Evolutionary conservation across 208 protist genomes (phyloP).

Genomic region (Porcisia hertigi): DNA sequence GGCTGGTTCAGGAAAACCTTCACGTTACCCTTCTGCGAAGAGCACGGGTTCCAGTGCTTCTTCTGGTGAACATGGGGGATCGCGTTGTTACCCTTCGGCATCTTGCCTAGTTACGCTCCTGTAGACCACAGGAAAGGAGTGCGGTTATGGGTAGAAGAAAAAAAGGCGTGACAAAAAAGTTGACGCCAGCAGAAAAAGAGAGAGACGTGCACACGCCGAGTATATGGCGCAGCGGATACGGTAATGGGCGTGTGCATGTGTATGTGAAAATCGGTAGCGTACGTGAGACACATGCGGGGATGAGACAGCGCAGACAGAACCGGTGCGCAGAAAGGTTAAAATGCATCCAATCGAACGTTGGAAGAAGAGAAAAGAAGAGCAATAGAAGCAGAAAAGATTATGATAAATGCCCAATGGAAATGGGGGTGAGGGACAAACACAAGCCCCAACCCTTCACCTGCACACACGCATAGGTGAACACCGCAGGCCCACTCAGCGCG

Average conservation of each 20-base stretch:
- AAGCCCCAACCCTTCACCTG: background rate
- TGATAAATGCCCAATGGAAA: background rate
- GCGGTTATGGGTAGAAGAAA: background rate
- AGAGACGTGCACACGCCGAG: background rate
- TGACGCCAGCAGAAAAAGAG: background rate
- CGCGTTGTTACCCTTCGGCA: conserved; percentile 96
- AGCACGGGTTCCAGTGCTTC: conserved; percentile 96
- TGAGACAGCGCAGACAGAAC: background rate
- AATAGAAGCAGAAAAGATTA: background rate
- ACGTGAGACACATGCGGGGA: background rate
- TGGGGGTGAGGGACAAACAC: background rate
- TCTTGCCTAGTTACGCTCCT: conserved; percentile 46
- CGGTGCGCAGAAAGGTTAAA: background rate
- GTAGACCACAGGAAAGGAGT: background rate
- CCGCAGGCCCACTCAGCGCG: background rate
- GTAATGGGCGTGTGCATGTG: background rate
- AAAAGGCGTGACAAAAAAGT: too few relatives aligned
- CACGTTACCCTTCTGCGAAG: conserved; percentile 92
- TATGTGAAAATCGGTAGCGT: background rate
- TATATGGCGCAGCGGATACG: background rate
- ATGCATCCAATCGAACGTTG: background rate
- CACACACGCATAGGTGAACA: background rate
- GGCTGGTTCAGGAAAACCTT: conserved; percentile 92
- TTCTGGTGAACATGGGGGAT: conserved; percentile 96
- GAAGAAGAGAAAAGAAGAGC: background rate